phyloP scores from a whole-genome alignment of 345 rosid genomes.

The Limnanthes douglasii region DNA sequence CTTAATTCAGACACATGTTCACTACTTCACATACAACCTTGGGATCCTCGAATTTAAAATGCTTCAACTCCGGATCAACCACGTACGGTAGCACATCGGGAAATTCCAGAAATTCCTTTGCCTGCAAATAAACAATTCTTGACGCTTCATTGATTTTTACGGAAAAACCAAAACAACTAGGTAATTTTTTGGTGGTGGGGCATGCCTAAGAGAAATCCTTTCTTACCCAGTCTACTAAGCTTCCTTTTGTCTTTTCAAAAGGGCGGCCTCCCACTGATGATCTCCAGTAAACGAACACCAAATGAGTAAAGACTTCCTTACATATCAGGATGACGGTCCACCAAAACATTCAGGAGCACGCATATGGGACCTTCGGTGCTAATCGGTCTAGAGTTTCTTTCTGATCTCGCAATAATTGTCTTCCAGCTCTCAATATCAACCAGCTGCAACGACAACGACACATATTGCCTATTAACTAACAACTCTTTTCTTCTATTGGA shows the following conservation, averaged over 20 bases:
- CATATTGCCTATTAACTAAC: too few species aligned
- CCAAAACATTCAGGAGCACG: conserved; percentile 59
- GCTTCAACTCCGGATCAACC: conserved; percentile 84
- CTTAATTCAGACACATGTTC: conserved; percentile 46
- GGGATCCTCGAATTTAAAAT: conserved; percentile 62
- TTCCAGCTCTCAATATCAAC: conserved; percentile 98
- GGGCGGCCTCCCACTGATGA: conserved; percentile 86
- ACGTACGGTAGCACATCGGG: conserved; percentile 67
- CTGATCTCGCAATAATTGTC: conserved; percentile 75
- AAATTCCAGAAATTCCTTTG: conserved; percentile 64
- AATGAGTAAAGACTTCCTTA: conserved; percentile 83
- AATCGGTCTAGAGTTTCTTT: conserved; percentile 63
- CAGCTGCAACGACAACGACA: conserved; percentile 32
- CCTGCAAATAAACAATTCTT: too few species aligned
- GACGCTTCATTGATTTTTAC: too few species aligned
- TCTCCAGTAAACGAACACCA: conserved; percentile 73
- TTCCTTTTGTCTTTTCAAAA: conserved; percentile 79
- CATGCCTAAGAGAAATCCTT: background rate
- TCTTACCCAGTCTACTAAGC: conserved; percentile 81
- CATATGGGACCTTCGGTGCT: conserved; percentile 69
- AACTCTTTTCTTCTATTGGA: too few species aligned
- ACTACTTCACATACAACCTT: conserved; percentile 65
- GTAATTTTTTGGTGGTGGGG: conserved; percentile 1
- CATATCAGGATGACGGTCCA: conserved; percentile 60
- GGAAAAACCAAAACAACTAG: too few species aligned